Conservation (phyloP, 164 flowering plant genomes). For the Vitis rotundifolia region DNA sequence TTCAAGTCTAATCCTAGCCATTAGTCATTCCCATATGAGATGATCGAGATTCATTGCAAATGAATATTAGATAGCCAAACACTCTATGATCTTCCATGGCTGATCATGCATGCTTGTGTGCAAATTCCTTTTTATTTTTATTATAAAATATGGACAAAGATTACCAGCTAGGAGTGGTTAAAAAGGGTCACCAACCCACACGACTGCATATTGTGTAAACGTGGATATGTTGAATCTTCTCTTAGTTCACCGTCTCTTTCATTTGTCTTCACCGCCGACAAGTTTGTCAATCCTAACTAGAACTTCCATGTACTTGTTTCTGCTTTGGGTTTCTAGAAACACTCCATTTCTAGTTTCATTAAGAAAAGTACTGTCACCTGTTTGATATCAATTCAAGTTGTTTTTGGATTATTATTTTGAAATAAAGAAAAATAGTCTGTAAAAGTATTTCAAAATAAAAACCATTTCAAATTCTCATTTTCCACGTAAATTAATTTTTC, state of each 20-base stretch:
- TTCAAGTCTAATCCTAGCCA: no score
- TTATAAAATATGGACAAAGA: neutral
- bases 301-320: neutral
- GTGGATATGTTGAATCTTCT: conserved; percentile 3
- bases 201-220: conserved; percentile 14
- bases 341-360: neutral
- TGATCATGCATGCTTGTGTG: neutral
- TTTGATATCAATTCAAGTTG: no score
- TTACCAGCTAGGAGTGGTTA: conserved; percentile 27
- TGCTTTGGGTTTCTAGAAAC: conserved; percentile 16
- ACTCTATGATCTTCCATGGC: neutral
- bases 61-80: no score
- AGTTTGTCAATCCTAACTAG: conserved; percentile 23
- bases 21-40: no score
- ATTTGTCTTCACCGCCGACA: conserved; percentile 1
- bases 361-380: no score
- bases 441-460: no score
- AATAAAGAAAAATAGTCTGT: no score
- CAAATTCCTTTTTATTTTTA: neutral
- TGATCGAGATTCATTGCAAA: no score
- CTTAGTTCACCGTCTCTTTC: neutral
- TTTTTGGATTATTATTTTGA: no score
- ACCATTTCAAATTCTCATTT: no score
- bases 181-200: conserved; percentile 35
- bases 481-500: no score